Base-by-base conservation (phyloP, 345 rosid genomes). In the Populus euphratica region DNA sequence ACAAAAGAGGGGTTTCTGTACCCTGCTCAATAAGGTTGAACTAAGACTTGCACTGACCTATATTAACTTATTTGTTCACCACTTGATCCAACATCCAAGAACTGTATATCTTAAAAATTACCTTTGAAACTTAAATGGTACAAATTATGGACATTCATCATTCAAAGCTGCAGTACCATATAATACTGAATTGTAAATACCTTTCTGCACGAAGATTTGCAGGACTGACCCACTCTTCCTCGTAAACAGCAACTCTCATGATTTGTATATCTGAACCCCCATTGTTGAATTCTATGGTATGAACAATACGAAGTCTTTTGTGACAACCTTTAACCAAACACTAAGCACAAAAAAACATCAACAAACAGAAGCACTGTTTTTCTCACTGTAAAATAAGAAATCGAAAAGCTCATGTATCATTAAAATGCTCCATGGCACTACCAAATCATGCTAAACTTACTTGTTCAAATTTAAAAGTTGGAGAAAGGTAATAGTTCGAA, bases 241-340 rank as follows among this genome's bases (percentile, higher is more conserved):
- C 98, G 44, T 93, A 93, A 77, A 87, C 89, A 41, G 96, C 98
- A 87, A 93, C 97, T 86, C 97, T 88, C 96, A 91, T 86, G 73
- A 95, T 93, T 83, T 91, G 99, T 78, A 95, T 81, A 65, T 90
- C 90, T 49, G 94, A 88, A 83, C 97, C 94, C 39, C 93, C 97
- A 70, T 91, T 77, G 81, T 81, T 83, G 77, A 95, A 93, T 68
- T 95, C 96, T 67, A 93, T 91, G 5, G 97, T 91, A 73, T 95
- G 99, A 73, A 93, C 90, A 77, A 91, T 87, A 11, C 99, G 90
- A 35, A 95, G 91, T 86, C 98, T 90, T 85, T 90, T 95, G 87
- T 93, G 98, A 83, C 98, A 95, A 75, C 99, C 97, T 87, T 93
- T 95, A 69, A 95, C 99, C 90, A 95, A 78, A 82, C 98, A 93